Percentiles rank a stretch among this genome's conserved stretches.
phyloP scores from a whole-genome alignment of 306 rosid genomes.

The Prunus fruticosa region DNA sequence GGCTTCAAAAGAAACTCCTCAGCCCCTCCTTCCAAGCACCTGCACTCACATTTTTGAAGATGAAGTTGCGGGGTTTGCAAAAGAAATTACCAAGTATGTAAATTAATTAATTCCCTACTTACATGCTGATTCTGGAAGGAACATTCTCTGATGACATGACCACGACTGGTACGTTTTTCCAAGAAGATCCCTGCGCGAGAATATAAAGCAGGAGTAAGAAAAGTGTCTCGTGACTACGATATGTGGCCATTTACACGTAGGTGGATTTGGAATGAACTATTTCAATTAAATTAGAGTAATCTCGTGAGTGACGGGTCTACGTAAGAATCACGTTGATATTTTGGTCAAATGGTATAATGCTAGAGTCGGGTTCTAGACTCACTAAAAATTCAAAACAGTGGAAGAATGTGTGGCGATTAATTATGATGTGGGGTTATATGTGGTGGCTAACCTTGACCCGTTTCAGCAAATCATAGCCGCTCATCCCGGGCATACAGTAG shows the following conservation, averaged over 20 bases:
- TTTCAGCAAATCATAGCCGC: conserved; percentile 94
- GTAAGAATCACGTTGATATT: no score
- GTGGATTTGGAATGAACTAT: no score
- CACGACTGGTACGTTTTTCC: conserved; percentile 94
- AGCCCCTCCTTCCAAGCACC: conserved; percentile 96
- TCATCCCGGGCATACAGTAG: conserved; percentile 99
- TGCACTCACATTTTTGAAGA: conserved; percentile 6
- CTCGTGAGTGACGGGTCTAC: no score
- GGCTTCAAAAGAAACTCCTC: conserved; percentile 93
- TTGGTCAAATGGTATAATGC: no score
- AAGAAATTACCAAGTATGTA: not conserved
- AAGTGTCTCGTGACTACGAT: no score
- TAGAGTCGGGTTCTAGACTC: no score
- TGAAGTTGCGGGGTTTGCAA: not conserved
- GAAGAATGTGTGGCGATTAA: conserved; percentile 1
- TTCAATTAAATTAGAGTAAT: no score
- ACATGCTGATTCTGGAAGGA: conserved; percentile 91
- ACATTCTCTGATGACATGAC: conserved; percentile 96
- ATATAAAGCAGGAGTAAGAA: not conserved
- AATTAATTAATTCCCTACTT: not conserved
- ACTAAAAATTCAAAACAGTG: not conserved
- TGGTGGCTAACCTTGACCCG: conserved; percentile 69
- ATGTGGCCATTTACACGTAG: no score
- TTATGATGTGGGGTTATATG: not conserved
- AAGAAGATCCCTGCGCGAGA: conserved; percentile 78